A percentile compares a stretch with the other conserved stretches of the same genome.
These are phyloP conservation scores for Mycena epipterygia DNA, from an alignment of 768 basidiomycete species.

Conservation along the genomic window DNA sequence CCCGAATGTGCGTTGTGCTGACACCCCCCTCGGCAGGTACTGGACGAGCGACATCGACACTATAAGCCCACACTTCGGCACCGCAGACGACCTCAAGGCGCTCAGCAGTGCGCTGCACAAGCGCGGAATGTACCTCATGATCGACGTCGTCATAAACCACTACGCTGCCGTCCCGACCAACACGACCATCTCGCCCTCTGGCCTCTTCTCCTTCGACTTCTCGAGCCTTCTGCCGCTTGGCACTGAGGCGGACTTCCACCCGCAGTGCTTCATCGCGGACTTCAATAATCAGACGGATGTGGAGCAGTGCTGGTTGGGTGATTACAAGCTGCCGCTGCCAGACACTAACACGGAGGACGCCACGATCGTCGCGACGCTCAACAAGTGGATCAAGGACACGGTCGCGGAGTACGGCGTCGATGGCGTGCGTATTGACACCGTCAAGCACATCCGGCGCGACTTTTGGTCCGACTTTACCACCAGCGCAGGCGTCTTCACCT, in stretches of 20 bases:
- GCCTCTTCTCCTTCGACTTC: slow-evolving; percentile 43
- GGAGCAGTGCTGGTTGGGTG: slow-evolving; percentile 85
- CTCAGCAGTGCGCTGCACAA: slow-evolving; percentile 76
- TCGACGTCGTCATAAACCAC: slow-evolving; percentile 85
- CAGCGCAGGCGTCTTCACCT: slow-evolving; percentile 76
- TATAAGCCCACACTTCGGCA: slow-evolving; percentile 81
- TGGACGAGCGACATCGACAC: slow-evolving; percentile 67
- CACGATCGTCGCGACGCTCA: slow-evolving; percentile 64
- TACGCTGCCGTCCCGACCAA: slow-evolving; percentile 36
- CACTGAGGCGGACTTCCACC: slow-evolving; percentile 60
- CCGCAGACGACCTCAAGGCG: slow-evolving; percentile 76
- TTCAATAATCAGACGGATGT: slow-evolving; percentile 67
- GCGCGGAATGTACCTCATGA: slow-evolving; percentile 76
- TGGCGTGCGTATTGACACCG: slow-evolving; percentile 79
- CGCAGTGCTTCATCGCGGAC: slow-evolving; percentile 76
- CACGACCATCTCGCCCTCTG: slow-evolving; percentile 9
- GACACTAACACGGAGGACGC: slow-evolving; percentile 81
- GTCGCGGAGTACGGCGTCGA: slow-evolving; percentile 73
- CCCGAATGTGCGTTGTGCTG: neutral
- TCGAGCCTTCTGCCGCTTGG: slow-evolving; percentile 47
- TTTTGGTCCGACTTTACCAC: slow-evolving; percentile 79
- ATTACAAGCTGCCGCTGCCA: slow-evolving; percentile 70
- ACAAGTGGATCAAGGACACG: slow-evolving; percentile 71
- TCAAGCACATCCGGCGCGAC: slow-evolving; percentile 68
- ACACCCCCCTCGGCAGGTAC: slow-evolving; percentile 42